Evolutionary conservation across 306 rosid species (phyloP).

Genomic region (Dryas drummondii): DNA sequence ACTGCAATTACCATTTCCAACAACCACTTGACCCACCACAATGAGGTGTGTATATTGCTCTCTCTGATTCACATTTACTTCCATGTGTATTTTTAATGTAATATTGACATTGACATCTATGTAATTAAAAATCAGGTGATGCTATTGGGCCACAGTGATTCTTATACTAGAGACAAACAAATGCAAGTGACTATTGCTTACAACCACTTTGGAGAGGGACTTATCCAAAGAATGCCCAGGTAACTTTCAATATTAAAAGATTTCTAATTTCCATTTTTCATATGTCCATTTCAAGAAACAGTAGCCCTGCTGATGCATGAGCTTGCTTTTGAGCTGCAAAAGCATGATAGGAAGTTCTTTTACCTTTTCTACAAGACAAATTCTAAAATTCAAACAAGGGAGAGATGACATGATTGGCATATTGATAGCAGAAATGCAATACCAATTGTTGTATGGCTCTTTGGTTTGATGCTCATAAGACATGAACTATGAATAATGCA

Average conservation of each 20-base stretch:
- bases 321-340: no score
- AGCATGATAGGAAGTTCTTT: no score
- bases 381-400: no score
- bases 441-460: not conserved
- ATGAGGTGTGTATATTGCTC: slow-evolving; percentile 57
- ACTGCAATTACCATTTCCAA: slow-evolving; percentile 89
- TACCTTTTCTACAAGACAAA: no score
- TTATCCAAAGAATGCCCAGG: slow-evolving; percentile 99
- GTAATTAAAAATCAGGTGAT: slow-evolving; percentile 65
- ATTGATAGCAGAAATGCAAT: slow-evolving; percentile 7
- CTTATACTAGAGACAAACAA: slow-evolving; percentile 82
- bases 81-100: not conserved
- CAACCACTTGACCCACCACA: slow-evolving; percentile 98
- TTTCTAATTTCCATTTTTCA: slow-evolving; percentile 6
- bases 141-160: slow-evolving; percentile 93
- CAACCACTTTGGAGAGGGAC: slow-evolving; percentile 99
- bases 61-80: not conserved
- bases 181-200: slow-evolving; percentile 99
- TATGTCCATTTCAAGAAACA: slow-evolving; percentile 1
- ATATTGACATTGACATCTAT: slow-evolving; percentile 17
- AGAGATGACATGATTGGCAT: not conserved
- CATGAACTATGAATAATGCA: slow-evolving; percentile 37
- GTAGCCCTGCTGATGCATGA: not conserved
- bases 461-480: not conserved
- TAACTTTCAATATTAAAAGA: slow-evolving; percentile 31